Base-by-base conservation (phyloP, 768 basidiomycete genomes). In the Lactarius sanguifluus region DNA sequence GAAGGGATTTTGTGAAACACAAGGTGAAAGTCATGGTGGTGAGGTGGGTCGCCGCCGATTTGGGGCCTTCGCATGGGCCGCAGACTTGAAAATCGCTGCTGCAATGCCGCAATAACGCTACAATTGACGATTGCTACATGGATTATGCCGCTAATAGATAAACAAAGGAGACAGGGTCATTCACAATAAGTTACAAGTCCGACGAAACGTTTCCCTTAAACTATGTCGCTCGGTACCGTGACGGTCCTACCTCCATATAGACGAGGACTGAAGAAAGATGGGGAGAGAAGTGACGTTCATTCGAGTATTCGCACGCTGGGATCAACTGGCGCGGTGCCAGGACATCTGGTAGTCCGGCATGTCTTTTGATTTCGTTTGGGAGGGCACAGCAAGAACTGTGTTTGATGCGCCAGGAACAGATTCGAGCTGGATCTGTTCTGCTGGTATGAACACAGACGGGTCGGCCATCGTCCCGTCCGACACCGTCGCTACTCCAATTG, bases 381-480 rank as follows among this genome's bases (percentile, higher is more conserved):
- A n/a, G 7, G 34, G 20, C 23, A 9, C 20, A 1, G 23, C 50
- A 5, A 62, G n/a, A 9, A 9, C 13, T 1, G 50, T 12, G 25
- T 45, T 15, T 10, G 57, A 67, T 16, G 41, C 41, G 18, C 18
- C 10, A 3, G 50, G 66, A 45, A 43, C 25, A 10, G 58, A 59
- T 2, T 55, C 62, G 34, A 59, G 2, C n/a, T 55, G 50, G 6
- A 45, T 28, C 5, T 47, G 32, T 2, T 64, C 41, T 23, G 57
- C 25, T 1, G 62, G 50, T 1, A 59, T 1, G 57, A 55, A 67
- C 32, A 47, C 52, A 2, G 40, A 61, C 8, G 65, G 52, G 25
- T 20, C 59, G 40, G 6, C 32, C 20, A 16, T 54, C 38, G 47
- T 36, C 30, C 3, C 18, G 7, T 36, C 15, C 32, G 47, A 40